Evolutionary conservation across 768 basidiomycete genomes (phyloP).

Genomic region (Mrakia hoshinonis): DNA sequence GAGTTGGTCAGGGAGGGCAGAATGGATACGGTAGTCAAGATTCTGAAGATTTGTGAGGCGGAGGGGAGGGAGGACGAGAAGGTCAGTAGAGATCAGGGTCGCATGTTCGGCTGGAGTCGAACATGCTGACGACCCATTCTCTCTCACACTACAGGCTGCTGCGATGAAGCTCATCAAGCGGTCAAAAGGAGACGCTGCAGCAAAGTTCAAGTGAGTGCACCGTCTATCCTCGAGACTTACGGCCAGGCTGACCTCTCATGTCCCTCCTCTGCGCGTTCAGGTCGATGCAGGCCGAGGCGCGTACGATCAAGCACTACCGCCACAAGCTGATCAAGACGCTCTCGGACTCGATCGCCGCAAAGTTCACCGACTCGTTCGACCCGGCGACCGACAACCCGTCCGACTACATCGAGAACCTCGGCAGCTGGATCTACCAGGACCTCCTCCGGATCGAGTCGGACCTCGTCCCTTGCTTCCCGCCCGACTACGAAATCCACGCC

Average conservation of each 20-base stretch:
- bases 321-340: conserved; percentile 77
- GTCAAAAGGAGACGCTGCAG: conserved; percentile 82
- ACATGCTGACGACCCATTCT: not conserved
- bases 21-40: conserved; percentile 75
- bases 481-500: conserved; percentile 79
- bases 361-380: conserved; percentile 60
- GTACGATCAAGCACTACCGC: conserved; percentile 89
- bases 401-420: conserved; percentile 63
- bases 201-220: conserved; percentile 30
- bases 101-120: not conserved
- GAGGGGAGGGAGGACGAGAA: conserved; percentile 93
- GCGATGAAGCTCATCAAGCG: conserved; percentile 91
- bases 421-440: conserved; percentile 86
- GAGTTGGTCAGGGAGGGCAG: conserved; percentile 66
- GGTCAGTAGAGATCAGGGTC: conserved; percentile 43
- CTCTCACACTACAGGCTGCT: conserved; percentile 56
- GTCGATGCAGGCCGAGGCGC: conserved; percentile 85
- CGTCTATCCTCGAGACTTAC: not conserved
- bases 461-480: conserved; percentile 81
- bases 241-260: conserved; percentile 20
- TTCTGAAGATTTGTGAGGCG: conserved; percentile 86
- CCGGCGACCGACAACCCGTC: conserved; percentile 57
- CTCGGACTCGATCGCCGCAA: conserved; percentile 60
- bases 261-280: conserved; percentile 49
- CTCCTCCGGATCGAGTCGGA: conserved; percentile 84